A percentile compares a stretch with the other conserved stretches of the same genome.
These are phyloP conservation scores for Candida endomychidarum DNA, from an alignment of 805 yeast species.

Conservation along the genomic window DNA sequence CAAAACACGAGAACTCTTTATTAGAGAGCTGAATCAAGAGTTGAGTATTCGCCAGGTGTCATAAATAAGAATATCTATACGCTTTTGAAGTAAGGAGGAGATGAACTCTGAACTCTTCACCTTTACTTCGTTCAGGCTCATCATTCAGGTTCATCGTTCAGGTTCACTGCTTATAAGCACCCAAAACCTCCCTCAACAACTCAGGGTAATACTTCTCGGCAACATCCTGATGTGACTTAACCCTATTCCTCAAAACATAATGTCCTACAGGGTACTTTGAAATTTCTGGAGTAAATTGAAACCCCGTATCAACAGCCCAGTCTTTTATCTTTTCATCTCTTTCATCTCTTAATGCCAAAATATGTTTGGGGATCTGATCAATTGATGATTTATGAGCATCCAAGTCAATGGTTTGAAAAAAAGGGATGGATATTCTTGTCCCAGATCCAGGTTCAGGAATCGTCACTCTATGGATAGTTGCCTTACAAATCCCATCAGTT, in stretches of 20 bases:
- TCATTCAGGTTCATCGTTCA: no score
- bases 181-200: slow-evolving; percentile 32
- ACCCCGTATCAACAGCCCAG: slow-evolving; percentile 41
- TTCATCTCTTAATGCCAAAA: slow-evolving; percentile 28
- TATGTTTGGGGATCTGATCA: slow-evolving; percentile 25
- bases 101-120: no score
- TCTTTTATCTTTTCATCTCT: slow-evolving; percentile 36
- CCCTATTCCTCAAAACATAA: slow-evolving; percentile 46
- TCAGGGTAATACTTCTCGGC: slow-evolving; percentile 44
- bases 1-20: no score
- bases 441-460: slow-evolving; percentile 42
- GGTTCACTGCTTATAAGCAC: slow-evolving; percentile 10
- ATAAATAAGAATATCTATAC: no score
- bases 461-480: slow-evolving; percentile 56
- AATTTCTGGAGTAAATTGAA: slow-evolving; percentile 39
- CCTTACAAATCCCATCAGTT: slow-evolving; percentile 57
- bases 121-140: no score
- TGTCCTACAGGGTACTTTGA: slow-evolving; percentile 45
- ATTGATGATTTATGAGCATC: slow-evolving; percentile 32
- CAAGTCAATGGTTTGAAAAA: slow-evolving; percentile 48
- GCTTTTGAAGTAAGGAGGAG: no score
- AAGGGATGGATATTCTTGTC: slow-evolving; percentile 47
- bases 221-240: slow-evolving; percentile 45
- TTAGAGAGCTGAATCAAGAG: no score
- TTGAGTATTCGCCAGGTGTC: no score